phyloP scores from a whole-genome alignment of 306 rosid species.

The Vigna hirtella region DNA sequence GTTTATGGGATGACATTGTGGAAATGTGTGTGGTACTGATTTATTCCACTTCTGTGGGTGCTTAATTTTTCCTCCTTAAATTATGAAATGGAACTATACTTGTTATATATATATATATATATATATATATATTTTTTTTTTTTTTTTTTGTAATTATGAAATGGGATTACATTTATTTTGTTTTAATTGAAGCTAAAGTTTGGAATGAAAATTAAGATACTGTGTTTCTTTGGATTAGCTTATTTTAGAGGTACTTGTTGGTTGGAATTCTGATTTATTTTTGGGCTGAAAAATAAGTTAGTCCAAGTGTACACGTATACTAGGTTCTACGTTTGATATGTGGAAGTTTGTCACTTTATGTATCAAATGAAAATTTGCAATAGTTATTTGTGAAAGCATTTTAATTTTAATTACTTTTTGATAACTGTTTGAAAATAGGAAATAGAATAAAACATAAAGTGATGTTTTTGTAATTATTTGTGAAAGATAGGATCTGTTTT shows the following conservation, averaged over 20 bases:
- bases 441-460: background rate
- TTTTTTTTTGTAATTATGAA: background rate
- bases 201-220: constrained; percentile 29
- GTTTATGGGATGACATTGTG: background rate
- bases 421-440: background rate
- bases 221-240: background rate
- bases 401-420: background rate
- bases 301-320: background rate
- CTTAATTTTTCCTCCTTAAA: background rate
- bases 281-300: background rate
- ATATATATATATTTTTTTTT: background rate
- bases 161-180: constrained; percentile 17
- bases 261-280: background rate
- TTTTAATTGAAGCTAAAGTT: constrained; percentile 30
- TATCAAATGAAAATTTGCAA: background rate
- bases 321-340: constrained; percentile 5
- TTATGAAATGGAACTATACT: constrained; percentile 18
- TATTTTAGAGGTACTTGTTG: constrained; percentile 16
- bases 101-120: background rate
- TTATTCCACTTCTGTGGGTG: background rate
- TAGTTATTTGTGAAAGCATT: background rate
- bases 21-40: constrained; percentile 19
- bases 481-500: background rate
- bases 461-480: background rate
- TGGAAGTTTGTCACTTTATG: constrained; percentile 3